These are phyloP conservation scores for Fusarium nanum DNA, from an alignment of 2,329 filamentous ascomycete genomes.

Conservation along the genomic window DNA sequence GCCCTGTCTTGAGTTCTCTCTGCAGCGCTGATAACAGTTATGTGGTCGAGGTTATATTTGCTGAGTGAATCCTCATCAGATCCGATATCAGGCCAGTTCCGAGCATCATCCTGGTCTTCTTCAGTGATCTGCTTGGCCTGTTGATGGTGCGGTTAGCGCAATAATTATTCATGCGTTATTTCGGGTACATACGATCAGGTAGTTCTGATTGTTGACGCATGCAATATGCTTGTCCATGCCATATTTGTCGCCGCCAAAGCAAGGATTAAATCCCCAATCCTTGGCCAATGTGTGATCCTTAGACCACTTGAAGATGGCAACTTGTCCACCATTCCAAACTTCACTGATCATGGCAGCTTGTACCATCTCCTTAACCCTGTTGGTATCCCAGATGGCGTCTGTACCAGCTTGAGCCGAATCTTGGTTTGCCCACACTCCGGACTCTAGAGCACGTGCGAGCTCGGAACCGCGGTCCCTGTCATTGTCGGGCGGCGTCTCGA, in stretches of 20 bases:
- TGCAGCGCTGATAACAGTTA: too few species aligned
- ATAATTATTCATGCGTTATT: too few species aligned
- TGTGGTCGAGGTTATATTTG: too few species aligned
- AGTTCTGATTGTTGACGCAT: slow-evolving; percentile 2
- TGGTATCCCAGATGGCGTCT: neutral
- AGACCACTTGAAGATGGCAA: slow-evolving; percentile 6
- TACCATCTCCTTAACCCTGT: neutral
- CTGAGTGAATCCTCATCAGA: too few species aligned
- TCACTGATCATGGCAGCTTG: slow-evolving; percentile 6
- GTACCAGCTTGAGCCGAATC: neutral
- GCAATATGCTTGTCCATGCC: neutral
- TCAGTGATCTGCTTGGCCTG: slow-evolving; percentile 6
- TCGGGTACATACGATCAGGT: neutral
- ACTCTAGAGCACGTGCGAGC: neutral
- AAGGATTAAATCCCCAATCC: slow-evolving; percentile 5
- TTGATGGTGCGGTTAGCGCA: neutral
- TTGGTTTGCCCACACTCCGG: slow-evolving; percentile 3
- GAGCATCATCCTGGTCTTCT: neutral
- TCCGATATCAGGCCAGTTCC: too few species aligned
- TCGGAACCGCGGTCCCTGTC: neutral
- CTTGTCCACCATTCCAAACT: neutral
- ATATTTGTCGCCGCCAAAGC: neutral
- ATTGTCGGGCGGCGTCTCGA: neutral
- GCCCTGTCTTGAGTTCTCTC: too few species aligned
- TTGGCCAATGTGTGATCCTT: slow-evolving; percentile 4